Evolutionary conservation across 306 rosid species (phyloP).

Genomic region (Luffa acutangula): DNA sequence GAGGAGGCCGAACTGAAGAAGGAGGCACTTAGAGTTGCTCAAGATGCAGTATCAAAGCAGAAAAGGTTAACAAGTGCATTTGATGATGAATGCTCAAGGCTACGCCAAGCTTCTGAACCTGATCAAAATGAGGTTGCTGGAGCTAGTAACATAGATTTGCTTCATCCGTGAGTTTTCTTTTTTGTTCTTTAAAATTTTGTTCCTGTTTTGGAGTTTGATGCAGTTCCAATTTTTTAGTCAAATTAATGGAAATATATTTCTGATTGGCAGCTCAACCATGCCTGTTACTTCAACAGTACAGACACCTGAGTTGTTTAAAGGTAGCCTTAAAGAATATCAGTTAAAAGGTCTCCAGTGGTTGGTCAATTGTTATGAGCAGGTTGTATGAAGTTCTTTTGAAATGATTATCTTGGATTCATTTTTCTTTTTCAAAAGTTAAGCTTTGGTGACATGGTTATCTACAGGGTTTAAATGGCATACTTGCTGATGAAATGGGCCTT

Average conservation of each 20-base stretch:
- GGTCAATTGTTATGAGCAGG: constrained; percentile 99
- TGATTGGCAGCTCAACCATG: constrained; percentile 84
- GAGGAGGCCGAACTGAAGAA: constrained; percentile 86
- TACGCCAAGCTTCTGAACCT: constrained; percentile 67
- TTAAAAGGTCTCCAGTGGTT: constrained; percentile 98
- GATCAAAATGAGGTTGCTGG: constrained; percentile 82
- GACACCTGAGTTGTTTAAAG: constrained; percentile 82
- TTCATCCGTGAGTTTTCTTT: constrained; percentile 60
- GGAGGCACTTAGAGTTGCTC: constrained; percentile 95
- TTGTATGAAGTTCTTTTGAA: constrained; percentile 21
- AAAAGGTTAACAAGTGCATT: constrained; percentile 69
- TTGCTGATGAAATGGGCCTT: constrained; percentile 99
- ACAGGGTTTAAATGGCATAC: constrained; percentile 97
- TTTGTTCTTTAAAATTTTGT: not conserved
- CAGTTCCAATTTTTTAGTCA: constrained; percentile 7
- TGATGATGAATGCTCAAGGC: constrained; percentile 71
- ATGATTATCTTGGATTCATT: not conserved
- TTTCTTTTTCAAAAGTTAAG: not conserved
- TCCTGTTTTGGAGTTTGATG: constrained; percentile 10
- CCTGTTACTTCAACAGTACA: constrained; percentile 93
- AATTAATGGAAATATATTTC: constrained; percentile 18
- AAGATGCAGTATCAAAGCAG: constrained; percentile 97
- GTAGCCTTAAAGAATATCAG: constrained; percentile 82
- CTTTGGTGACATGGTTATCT: not conserved
- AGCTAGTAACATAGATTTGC: constrained; percentile 88